Evolutionary conservation across 495 filamentous ascomycete species (phyloP).

Genomic region (Barbatosphaeria neglecta): DNA sequence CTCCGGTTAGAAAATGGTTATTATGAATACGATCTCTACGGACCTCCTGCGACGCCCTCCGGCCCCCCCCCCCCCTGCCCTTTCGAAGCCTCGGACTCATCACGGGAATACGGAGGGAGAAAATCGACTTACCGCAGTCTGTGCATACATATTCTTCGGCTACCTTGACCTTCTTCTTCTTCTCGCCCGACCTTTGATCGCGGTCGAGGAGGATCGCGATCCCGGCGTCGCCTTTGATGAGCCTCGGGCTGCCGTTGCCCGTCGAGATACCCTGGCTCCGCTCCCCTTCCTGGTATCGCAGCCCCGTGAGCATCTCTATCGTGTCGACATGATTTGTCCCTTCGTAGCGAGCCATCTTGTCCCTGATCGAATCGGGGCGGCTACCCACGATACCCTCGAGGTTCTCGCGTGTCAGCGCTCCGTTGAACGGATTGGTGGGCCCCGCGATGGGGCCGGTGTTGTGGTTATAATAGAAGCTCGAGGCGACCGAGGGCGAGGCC

Average conservation of each 20-base stretch:
- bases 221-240: slow-evolving; percentile 78
- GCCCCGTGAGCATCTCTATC: slow-evolving; percentile 88
- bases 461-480: slow-evolving; percentile 16
- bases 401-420: slow-evolving; percentile 62
- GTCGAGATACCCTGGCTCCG: slow-evolving; percentile 81
- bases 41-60: no score
- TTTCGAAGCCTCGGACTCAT: no score
- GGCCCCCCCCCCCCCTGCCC: no score
- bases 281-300: slow-evolving; percentile 83
- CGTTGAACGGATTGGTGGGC: slow-evolving; percentile 47
- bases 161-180: slow-evolving; percentile 80
- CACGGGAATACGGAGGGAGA: not conserved
- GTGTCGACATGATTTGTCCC: slow-evolving; percentile 67
- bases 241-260: slow-evolving; percentile 61
- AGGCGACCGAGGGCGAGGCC: slow-evolving; percentile 10
- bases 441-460: slow-evolving; percentile 58
- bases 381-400: slow-evolving; percentile 63
- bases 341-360: slow-evolving; percentile 68
- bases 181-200: slow-evolving; percentile 55
- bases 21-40: no score
- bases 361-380: slow-evolving; percentile 59
- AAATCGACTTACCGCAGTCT: slow-evolving; percentile 60
- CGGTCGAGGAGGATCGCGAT: slow-evolving; percentile 73
- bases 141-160: slow-evolving; percentile 92
- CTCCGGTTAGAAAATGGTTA: not conserved